phyloP scores from a whole-genome alignment of 164 flowering plant genomes.

The Vitis riparia region DNA sequence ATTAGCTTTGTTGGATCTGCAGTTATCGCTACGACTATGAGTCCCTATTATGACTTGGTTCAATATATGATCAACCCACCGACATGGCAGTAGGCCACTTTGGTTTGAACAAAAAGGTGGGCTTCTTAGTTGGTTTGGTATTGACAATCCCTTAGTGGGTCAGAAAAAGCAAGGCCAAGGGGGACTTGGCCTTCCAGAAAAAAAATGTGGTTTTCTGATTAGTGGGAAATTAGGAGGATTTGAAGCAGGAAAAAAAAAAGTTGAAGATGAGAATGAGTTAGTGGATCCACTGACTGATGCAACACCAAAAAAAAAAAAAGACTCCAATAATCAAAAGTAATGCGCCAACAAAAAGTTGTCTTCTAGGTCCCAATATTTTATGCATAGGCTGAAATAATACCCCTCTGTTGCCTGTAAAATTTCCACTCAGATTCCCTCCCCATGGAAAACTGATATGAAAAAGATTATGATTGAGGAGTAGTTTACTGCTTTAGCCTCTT shows the following conservation, averaged over 20 bases:
- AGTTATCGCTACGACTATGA: too few species aligned
- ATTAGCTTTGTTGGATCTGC: not conserved
- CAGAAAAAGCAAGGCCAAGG: too few species aligned
- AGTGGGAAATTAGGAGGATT: slow-evolving; percentile 28
- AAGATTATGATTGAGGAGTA: too few species aligned
- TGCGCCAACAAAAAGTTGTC: slow-evolving; percentile 7
- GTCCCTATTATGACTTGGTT: too few species aligned
- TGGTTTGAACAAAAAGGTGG: too few species aligned
- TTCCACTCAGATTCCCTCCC: not conserved
- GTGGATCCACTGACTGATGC: slow-evolving; percentile 29
- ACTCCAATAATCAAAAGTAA: slow-evolving; percentile 23
- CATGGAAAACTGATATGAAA: too few species aligned
- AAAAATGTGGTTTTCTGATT: slow-evolving; percentile 4
- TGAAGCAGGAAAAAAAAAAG: slow-evolving; percentile 15
- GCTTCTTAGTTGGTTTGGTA: not conserved
- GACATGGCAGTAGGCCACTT: too few species aligned
- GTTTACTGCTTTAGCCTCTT: too few species aligned
- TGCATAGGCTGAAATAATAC: slow-evolving; percentile 1
- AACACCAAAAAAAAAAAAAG: slow-evolving; percentile 2
- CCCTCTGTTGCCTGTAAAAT: slow-evolving; percentile 1
- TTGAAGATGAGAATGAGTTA: slow-evolving; percentile 36
- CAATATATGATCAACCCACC: too few species aligned
- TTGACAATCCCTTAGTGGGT: too few species aligned
- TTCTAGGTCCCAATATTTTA: not conserved
- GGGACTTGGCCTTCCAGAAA: too few species aligned